phyloP scores from a whole-genome alignment of 129 eudicot genomes.

The Artemisia tridentata region DNA sequence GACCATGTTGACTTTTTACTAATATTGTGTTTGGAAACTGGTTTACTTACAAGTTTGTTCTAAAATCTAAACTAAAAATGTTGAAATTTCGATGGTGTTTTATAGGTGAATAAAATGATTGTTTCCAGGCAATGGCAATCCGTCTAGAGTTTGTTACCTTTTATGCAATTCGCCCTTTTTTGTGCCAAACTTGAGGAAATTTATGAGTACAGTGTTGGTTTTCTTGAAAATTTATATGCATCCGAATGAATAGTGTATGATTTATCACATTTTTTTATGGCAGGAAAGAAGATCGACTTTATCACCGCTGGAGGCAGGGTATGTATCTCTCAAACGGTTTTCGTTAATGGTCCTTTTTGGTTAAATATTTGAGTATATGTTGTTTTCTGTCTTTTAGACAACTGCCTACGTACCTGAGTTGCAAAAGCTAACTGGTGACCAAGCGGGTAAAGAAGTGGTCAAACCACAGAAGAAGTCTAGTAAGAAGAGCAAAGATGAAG shows the following conservation, averaged over 20 bases:
- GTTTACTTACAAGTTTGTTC: no score
- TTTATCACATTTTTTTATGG: slow-evolving; percentile 22
- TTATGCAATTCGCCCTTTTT: no score
- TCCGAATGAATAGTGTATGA: background rate
- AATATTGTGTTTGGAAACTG: no score
- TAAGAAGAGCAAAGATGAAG: slow-evolving; percentile 27
- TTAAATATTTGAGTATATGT: background rate
- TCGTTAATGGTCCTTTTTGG: background rate
- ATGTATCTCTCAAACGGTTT: slow-evolving; percentile 21
- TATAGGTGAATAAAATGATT: no score
- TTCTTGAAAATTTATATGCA: no score
- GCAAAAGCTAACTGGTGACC: slow-evolving; percentile 68
- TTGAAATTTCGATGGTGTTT: no score
- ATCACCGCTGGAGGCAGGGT: slow-evolving; percentile 96
- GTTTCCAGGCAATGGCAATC: no score
- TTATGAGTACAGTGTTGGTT: no score
- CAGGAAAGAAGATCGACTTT: slow-evolving; percentile 89
- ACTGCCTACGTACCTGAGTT: slow-evolving; percentile 87
- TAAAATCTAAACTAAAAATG: no score
- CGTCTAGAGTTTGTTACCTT: no score
- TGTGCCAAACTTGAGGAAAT: no score
- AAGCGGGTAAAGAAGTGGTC: slow-evolving; percentile 52
- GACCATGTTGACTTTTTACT: no score
- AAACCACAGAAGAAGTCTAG: slow-evolving; percentile 36
- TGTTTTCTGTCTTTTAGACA: slow-evolving; percentile 50